These are phyloP conservation scores for Athelia psychrophila DNA, from an alignment of 1,284 basidiomycete species.

Conservation along the genomic window DNA sequence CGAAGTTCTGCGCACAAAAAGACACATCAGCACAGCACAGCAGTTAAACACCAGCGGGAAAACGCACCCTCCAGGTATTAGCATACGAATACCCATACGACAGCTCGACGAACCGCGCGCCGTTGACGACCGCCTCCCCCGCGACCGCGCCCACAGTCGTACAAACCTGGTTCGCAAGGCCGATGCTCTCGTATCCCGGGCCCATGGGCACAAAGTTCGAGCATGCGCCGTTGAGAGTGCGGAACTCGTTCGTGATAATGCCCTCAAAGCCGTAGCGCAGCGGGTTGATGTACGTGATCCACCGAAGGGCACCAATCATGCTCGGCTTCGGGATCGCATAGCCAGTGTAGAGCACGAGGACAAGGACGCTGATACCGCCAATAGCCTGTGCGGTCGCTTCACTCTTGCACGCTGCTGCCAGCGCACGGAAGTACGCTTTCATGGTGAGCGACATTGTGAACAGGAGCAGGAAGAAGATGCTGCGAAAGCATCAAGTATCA, in stretches of 20 bases:
- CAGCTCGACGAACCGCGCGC: constrained; percentile 50
- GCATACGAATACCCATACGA: constrained; percentile 61
- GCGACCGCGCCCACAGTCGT: constrained; percentile 52
- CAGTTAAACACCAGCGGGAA: neutral
- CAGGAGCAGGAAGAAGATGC: constrained; percentile 52
- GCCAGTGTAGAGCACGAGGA: constrained; percentile 47
- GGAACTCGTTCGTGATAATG: constrained; percentile 57
- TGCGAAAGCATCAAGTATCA: too few relatives aligned
- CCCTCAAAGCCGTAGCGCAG: constrained; percentile 51
- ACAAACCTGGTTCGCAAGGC: constrained; percentile 58
- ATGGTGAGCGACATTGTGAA: constrained; percentile 50
- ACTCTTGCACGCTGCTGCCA: constrained; percentile 52
- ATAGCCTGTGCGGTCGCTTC: constrained; percentile 58
- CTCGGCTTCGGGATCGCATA: constrained; percentile 37
- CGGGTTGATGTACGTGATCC: constrained; percentile 65
- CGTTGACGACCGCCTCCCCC: constrained; percentile 45
- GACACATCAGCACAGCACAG: too few relatives aligned
- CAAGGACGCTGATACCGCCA: constrained; percentile 51
- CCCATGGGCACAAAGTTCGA: constrained; percentile 42
- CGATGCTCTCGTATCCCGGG: constrained; percentile 50
- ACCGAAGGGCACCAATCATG: constrained; percentile 63
- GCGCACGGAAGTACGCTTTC: constrained; percentile 58
- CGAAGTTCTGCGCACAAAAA: constrained; percentile 46
- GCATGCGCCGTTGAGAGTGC: constrained; percentile 39
- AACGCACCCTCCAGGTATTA: constrained; percentile 67